A percentile compares a stretch with the other conserved stretches of the same genome.
Evolutionary conservation across 805 yeast species (phyloP).

Genomic region (Wickerhamomyces canadensis): DNA sequence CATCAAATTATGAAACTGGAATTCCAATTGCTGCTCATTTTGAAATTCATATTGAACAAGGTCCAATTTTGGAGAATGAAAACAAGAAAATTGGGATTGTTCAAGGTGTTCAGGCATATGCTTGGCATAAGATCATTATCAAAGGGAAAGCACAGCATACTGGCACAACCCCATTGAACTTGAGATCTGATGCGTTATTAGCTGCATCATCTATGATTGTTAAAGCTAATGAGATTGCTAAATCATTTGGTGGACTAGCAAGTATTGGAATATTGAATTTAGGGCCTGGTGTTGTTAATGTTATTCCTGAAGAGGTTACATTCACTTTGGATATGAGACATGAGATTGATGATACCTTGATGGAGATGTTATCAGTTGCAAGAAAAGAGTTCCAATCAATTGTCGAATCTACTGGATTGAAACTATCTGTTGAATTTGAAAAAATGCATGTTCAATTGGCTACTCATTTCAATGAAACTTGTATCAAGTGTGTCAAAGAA

Average conservation of each 20-base stretch:
- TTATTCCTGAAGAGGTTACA: conserved; percentile 55
- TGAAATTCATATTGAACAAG: conserved; percentile 74
- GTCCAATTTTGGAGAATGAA: conserved; percentile 59
- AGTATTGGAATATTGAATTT: conserved; percentile 54
- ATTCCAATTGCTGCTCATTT: conserved; percentile 65
- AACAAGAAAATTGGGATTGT: conserved; percentile 59
- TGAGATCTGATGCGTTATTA: conserved; percentile 56
- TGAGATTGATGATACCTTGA: conserved; percentile 37
- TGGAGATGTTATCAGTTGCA: conserved; percentile 32
- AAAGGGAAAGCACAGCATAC: conserved; percentile 66
- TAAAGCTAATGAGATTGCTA: conserved; percentile 50
- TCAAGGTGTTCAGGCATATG: conserved; percentile 59
- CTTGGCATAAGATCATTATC: conserved; percentile 55
- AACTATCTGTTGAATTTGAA: conserved; percentile 36
- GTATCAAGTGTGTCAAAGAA: conserved; percentile 45
- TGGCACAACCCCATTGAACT: conserved; percentile 63
- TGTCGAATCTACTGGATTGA: conserved; percentile 26
- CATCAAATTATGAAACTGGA: conserved; percentile 37
- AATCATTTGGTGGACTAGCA: conserved; percentile 44
- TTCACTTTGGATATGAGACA: conserved; percentile 63
- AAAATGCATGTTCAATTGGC: conserved; percentile 48
- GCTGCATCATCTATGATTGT: conserved; percentile 54
- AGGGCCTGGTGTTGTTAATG: conserved; percentile 60
- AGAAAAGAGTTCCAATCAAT: conserved; percentile 33
- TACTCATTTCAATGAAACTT: conserved; percentile 46